Evolutionary conservation across 2,329 filamentous ascomycete species (phyloP).

Genomic region (Hypoxylon sp.): DNA sequence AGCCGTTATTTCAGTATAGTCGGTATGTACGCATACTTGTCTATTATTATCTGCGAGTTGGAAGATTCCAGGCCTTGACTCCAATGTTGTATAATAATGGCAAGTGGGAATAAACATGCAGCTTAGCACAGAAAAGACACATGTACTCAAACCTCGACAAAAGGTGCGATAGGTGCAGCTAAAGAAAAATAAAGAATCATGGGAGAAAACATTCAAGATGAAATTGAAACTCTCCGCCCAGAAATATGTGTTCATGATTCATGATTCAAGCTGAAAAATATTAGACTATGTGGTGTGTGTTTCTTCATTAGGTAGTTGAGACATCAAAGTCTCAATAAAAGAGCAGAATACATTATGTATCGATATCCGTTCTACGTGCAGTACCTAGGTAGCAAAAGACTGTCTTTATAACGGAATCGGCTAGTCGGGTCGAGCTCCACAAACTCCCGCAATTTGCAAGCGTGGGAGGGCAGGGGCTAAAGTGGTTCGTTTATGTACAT

Average conservation of each 20-base stretch:
- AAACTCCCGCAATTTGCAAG: slow-evolving; percentile 3
- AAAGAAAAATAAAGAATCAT: not conserved
- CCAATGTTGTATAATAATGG: not conserved
- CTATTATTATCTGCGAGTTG: not conserved
- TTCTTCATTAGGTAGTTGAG: slow-evolving; percentile 1
- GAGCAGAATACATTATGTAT: not conserved
- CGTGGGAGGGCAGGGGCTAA: not conserved
- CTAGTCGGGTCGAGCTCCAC: slow-evolving; percentile 13
- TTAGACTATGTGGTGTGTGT: not conserved
- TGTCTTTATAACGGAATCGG: slow-evolving; percentile 14
- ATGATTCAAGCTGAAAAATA: not conserved
- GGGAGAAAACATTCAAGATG: not conserved
- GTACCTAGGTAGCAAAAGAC: not conserved
- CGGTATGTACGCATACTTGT: not conserved
- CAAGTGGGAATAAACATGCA: not conserved
- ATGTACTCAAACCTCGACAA: not conserved
- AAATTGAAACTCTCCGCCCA: not conserved
- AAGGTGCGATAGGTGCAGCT: not conserved
- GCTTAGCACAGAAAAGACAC: not conserved
- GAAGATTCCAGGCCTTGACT: not conserved
- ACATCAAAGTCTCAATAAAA: slow-evolving; percentile 1
- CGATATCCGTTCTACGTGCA: not conserved
- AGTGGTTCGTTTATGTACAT: slow-evolving; percentile 31
- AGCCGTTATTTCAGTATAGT: not conserved
- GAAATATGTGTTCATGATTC: not conserved